Evolutionary conservation across 805 yeast species (phyloP), one percentile per base, ranked within the genome.

Genomic region (Candida nonsorbophila): DNA sequence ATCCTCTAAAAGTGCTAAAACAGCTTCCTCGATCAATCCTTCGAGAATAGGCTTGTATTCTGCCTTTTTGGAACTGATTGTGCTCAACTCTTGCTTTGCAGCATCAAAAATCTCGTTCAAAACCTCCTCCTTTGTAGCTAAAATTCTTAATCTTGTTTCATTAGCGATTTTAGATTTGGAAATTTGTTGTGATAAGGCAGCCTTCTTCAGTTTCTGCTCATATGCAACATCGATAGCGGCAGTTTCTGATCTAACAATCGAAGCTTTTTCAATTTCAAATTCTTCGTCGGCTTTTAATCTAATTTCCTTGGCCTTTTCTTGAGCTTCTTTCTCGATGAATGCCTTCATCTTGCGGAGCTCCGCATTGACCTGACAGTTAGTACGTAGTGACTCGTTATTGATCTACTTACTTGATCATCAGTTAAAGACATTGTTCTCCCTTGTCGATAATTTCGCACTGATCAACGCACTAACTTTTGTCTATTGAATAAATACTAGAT

Each of bases 251-350:
- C 97, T 84, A 35, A 92, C 97, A 51, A 92, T 79, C 34, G 86
- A 78, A 14, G 96, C 90, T 71, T 92, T 92, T 58, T 92, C 98
- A 50, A 92, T 88, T 62, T 92, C 97, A 57, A 90, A 92, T 67
- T 92, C 99, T 62, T 92, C 98, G 57, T 94, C 95, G 24, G 97
- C 96, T 69, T 92, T 94, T 50, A 92, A 71, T 56, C 74, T 79
- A 53, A 92, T 87, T 63, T 92, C 99, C 58, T 84, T 85, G 44
- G 97, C 96, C 68, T 92, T 92, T 62, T 92, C 99, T 51, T 88
- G 94, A 22, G 99, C 99, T 68, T 92, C 99, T 75, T 90, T 92
- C 67, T 83, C 85, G 74, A 92, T 92, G 79, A 92, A 92, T 55
- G 94, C 88, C 58, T 90, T 95, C 97, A 92, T 92, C 72, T 92